A percentile compares a stretch with the other conserved stretches of the same genome.
Conservation (phyloP, 257 asterid genomes). For the Capsicum chinense region DNA sequence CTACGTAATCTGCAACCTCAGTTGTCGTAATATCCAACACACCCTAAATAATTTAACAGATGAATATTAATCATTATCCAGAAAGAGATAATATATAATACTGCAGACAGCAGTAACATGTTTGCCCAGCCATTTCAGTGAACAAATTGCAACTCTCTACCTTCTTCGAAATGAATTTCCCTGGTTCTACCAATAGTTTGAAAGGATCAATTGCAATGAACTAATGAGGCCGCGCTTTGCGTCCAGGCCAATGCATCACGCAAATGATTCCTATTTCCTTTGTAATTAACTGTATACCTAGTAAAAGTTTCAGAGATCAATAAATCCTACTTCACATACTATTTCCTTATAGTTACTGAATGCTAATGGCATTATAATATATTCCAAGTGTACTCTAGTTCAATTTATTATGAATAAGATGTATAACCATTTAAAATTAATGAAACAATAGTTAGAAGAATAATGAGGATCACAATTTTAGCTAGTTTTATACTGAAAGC, state of each 20-base stretch:
- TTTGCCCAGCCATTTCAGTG: constrained; percentile 22
- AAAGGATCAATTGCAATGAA: constrained; percentile 19
- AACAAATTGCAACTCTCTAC: not conserved
- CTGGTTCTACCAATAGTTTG: not conserved
- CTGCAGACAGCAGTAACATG: constrained; percentile 6
- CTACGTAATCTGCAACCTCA: constrained; percentile 89
- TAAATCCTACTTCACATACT: not conserved
- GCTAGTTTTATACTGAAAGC: not conserved
- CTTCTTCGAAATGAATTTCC: not conserved
- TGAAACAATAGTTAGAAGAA: not conserved
- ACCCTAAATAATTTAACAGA: constrained; percentile 55
- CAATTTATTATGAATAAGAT: constrained; percentile 5
- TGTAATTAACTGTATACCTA: not conserved
- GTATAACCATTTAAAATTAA: not conserved
- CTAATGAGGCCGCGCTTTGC: constrained; percentile 18
- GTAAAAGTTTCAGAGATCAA: not conserved
- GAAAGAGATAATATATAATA: not conserved
- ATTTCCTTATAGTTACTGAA: not conserved
- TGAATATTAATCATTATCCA: not conserved
- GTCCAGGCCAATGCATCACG: not conserved
- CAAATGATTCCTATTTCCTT: not conserved
- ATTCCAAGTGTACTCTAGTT: not conserved
- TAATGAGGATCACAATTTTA: not conserved
- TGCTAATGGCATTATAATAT: not conserved
- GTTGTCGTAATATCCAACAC: constrained; percentile 94